Evolutionary conservation across 768 basidiomycete species (phyloP), one percentile per base, ranked within the genome.

Genomic region (Xerocomellus amylosporus): DNA sequence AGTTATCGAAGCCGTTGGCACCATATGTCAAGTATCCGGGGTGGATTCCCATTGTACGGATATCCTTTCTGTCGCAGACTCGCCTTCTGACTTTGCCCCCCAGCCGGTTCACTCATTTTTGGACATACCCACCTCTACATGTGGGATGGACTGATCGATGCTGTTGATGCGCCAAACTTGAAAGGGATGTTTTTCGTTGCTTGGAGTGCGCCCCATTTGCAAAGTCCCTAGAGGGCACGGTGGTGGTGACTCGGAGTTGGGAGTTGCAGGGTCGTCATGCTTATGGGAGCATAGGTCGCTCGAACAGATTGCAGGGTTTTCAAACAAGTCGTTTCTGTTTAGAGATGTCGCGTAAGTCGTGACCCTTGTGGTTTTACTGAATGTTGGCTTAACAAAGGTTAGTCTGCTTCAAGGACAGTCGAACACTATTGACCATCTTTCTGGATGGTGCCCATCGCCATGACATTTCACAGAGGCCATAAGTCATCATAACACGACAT

Each of bases 21-120:
- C 94, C 12, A 90, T 95, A 44, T 90, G 91, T 7, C 82, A 93
- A 13, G 84, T 97, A 46, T 85, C 84, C 14, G 95, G 94, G 1
- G 91, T 98, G 5, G 95, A 97, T 70, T 91, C 92, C 15, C 92
- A 87, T 55, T 93, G 93, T 94, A 58, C 66, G 88, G 33, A n/a
- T 20, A 8, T 28, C 33, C 12, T 10, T 19, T 56, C 14, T 33
- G 46, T 46, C 37, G n/a, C 31, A 1, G 15, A 38, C 13, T 28
- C 15, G 17, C 20, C n/a, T n/a, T 30, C 17, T 59, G 31, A 36
- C 62, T 9, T 37, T 40, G 34, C 19, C 48, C 30, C 9, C 9
- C 28, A 70, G 93, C 93, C 53, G 94, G 95, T 0, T 77, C 97
- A 8, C 76, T 98, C 24, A 94, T 98, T 46, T 81, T 94, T 15